A percentile compares a stretch with the other conserved stretches of the same genome.
Conservation (phyloP, 129 eudicot genomes). For the Tagetes erecta region DNA sequence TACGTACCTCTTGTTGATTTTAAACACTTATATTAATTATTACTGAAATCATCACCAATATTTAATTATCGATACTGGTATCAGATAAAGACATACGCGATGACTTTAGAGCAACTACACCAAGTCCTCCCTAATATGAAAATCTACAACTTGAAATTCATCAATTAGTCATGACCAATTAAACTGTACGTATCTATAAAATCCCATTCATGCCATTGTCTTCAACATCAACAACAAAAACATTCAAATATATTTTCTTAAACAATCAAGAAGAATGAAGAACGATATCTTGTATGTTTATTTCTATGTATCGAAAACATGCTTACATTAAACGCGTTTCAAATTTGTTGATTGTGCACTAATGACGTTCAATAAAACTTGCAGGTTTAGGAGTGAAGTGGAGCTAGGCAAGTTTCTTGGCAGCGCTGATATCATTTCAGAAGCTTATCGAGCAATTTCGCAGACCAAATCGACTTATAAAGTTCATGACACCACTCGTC, state of each 20-base stretch:
- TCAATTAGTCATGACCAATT: no score
- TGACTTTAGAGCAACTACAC: no score
- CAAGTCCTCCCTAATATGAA: no score
- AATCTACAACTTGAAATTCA: no score
- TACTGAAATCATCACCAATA: no score
- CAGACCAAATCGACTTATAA: not conserved
- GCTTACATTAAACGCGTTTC: not conserved
- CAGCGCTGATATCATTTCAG: conserved; percentile 23
- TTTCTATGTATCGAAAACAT: not conserved
- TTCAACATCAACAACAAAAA: not conserved
- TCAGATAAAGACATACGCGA: no score
- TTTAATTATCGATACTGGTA: no score
- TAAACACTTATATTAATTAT: no score
- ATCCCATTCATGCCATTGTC: not conserved
- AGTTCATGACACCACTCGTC: not conserved
- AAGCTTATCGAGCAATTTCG: conserved; percentile 33
- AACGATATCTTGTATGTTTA: not conserved
- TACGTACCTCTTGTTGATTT: no score
- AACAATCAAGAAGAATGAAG: conserved; percentile 1
- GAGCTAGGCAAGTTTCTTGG: conserved; percentile 31
- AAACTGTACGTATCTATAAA: not conserved
- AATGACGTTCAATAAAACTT: not conserved
- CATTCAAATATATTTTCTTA: not conserved
- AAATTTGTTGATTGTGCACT: not conserved
- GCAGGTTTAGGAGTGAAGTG: conserved; percentile 43